These are phyloP conservation scores for Fagopyrum homotropicum DNA, from an alignment of 148 eudicot genomes.

Conservation along the genomic window DNA sequence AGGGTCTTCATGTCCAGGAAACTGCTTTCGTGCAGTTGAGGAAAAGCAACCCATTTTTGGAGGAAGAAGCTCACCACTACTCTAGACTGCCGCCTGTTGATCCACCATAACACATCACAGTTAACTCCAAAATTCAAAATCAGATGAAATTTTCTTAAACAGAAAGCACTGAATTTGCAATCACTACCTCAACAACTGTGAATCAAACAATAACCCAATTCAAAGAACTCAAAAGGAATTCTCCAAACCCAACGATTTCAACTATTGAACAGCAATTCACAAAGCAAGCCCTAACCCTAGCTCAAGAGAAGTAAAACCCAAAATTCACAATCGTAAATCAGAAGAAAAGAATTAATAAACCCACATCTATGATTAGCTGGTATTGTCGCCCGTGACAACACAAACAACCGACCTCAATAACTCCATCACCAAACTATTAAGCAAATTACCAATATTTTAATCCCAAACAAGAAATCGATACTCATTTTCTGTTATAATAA, in stretches of 20 bases:
- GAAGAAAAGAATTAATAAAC: background rate
- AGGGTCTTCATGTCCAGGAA: slow-evolving; percentile 64
- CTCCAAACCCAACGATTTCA: background rate
- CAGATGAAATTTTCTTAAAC: slow-evolving; percentile 17
- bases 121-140: slow-evolving; percentile 8
- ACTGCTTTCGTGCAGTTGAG: slow-evolving; percentile 43
- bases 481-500: background rate
- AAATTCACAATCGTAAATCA: background rate
- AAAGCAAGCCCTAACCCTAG: background rate
- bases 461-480: background rate
- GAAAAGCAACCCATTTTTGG: slow-evolving; percentile 69
- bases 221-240: background rate
- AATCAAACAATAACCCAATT: background rate
- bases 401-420: slow-evolving; percentile 11
- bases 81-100: slow-evolving; percentile 25
- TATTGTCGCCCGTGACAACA: slow-evolving; percentile 8
- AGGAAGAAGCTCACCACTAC: slow-evolving; percentile 25
- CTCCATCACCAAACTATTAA: slow-evolving; percentile 1
- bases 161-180: background rate
- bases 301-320: background rate
- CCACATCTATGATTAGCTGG: slow-evolving; percentile 10
- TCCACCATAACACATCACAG: slow-evolving; percentile 33
- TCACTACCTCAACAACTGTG: background rate
- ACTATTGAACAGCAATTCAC: background rate
- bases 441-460: background rate